Base-by-base conservation (phyloP, 208 protist species). In the Leishmania amazonensis region DNA sequence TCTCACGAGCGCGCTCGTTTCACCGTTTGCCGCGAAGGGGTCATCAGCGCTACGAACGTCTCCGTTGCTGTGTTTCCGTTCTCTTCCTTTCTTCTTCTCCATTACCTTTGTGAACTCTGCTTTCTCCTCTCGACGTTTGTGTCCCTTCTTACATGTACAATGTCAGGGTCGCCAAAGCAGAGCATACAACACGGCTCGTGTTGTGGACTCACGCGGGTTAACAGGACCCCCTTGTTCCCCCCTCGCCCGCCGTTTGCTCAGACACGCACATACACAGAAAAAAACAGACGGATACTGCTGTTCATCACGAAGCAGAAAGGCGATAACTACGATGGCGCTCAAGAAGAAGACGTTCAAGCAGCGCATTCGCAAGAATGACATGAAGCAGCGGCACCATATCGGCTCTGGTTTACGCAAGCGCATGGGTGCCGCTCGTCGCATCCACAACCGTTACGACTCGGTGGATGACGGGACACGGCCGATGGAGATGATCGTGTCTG, bases 341-440 rank as follows among this genome's bases (percentile, higher is more conserved):
- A 97, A 95, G 78, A 90, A 88, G 77, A 91, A 58, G 75, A 96
- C 90, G 15, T 94, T 96, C 83, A 96, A 98, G 87, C 83, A 95
- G 84, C 92, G 95, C 65, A 84, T 89, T 85, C 90, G 85, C 71
- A 87, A 87, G 75, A 96, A 93, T 90, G 92, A 94, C 82, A 88
- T 96, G 88, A 93, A 91, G 72, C 79, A 83, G 81, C 81, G 91
- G 64, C 85, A 96, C 60, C 84, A 92, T 51, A 85, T 91, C 24
- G 81, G 90, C 28, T 77, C 78, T 1, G 85, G 87, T 3, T 51
- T 97, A 51, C 89, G 92, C 7, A 94, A 96, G 71, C 90, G 92
- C 72, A 93, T 95, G 80, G 85, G 91, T 35, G 83, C 80, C 0
- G 80, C 78, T 28, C 83, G 83, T 11, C 90, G 94, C 17, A 75